Base-by-base conservation (phyloP, 129 eudicot genomes). In the Smallanthus sonchifolius region DNA sequence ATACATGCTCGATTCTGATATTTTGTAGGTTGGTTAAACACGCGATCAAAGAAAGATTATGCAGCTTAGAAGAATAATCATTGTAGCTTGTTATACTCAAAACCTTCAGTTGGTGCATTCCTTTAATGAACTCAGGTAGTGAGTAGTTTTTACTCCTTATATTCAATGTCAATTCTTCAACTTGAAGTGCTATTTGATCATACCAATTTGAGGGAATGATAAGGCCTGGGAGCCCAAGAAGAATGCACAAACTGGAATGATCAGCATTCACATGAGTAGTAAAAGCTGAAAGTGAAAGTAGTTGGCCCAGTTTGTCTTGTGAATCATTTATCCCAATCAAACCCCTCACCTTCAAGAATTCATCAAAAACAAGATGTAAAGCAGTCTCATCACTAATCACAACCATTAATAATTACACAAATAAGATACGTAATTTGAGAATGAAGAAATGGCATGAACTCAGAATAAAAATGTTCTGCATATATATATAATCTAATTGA, bases 121-220 rank as follows among this genome's bases (percentile, higher is more conserved):
- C 28, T 49, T 65, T 28, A 7, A 75, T 57, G n/a, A 70, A 81
- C 6, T 51, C 32, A 0, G 88, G 86, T 45, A 81, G 15, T 7
- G 64, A 16, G 78, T 78, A 81, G 3, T 28, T 15, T 32, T 19
- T 61, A 63, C 79, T 19, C 7, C 24, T 14, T 17, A 67, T 63
- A 68, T 85, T 79, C 71, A 85, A 67, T 59, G 67, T 24, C 66
- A 85, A 38, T 38, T 57, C 86, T 52, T 85, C 74, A 52, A 44
- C 79, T 43, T 28, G 38, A 44, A 83, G 86, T 24, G 81, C 56
- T 54, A 49, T 52, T 67, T 68, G 65, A 73, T 81, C 78, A 39
- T 64, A 45, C 81, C 85, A 74, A 49, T 30, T 74, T 45, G 73
- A 60, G 14, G 59, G 62, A 2, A 49, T 35, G 57, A 83, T 19